Percentiles rank a stretch among this genome's conserved stretches.
Conservation (phyloP, 148 eudicot species). For the Salicornia ramosissima region DNA sequence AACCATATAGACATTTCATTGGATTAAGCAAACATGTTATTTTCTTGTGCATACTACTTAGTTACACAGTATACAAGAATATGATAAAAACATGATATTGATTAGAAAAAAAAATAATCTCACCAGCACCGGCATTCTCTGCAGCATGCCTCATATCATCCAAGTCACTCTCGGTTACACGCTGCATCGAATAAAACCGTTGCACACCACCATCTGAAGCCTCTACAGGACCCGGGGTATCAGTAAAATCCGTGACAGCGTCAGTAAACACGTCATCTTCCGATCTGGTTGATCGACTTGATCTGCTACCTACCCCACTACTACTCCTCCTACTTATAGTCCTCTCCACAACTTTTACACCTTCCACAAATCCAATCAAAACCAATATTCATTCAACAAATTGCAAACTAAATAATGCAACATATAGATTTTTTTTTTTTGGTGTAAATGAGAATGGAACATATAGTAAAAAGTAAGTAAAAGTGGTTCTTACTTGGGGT, state of each 20-base stretch:
- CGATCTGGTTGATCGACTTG: slow-evolving; percentile 50
- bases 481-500: slow-evolving; percentile 39
- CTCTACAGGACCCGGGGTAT: slow-evolving; percentile 31
- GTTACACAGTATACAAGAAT: neutral
- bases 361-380: slow-evolving; percentile 32
- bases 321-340: slow-evolving; percentile 36
- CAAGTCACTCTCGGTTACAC: slow-evolving; percentile 20
- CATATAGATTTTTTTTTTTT: too few species aligned
- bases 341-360: slow-evolving; percentile 40
- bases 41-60: neutral
- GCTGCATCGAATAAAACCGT: slow-evolving; percentile 31
- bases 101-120: slow-evolving; percentile 19
- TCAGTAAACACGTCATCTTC: slow-evolving; percentile 74
- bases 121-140: slow-evolving; percentile 32
- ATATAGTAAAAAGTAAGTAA: neutral
- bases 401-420: neutral
- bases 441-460: neutral
- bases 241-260: slow-evolving; percentile 57
- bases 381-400: slow-evolving; percentile 7
- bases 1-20: neutral
- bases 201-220: slow-evolving; percentile 28
- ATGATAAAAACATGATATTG: neutral
- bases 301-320: slow-evolving; percentile 44
- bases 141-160: neutral
- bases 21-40: neutral